A percentile compares a stretch with the other conserved stretches of the same genome.
Evolutionary conservation across 2,329 filamentous ascomycete species (phyloP).

Genomic region (Trichoderma sp.): DNA sequence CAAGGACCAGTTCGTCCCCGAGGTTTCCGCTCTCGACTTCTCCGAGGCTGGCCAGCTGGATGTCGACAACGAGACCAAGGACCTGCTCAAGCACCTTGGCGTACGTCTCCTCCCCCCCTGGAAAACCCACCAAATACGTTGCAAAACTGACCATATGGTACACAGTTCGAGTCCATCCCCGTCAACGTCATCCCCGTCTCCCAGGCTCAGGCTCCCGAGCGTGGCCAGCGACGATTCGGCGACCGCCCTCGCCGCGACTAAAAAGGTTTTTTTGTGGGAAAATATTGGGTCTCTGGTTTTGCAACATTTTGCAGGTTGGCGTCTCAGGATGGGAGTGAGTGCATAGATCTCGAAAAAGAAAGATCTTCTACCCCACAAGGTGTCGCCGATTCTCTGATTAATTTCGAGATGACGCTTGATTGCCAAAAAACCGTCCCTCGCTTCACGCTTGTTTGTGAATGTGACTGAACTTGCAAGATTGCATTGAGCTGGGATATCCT

Average conservation of each 20-base stretch:
- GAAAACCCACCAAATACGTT: background rate
- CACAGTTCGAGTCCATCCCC: constrained; percentile 91
- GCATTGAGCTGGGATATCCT: background rate
- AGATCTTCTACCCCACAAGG: constrained; percentile 65
- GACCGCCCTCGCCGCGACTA: constrained; percentile 52
- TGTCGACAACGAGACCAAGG: constrained; percentile 96
- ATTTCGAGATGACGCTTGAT: constrained; percentile 80
- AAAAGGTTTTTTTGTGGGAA: constrained; percentile 33
- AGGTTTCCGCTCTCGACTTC: constrained; percentile 98
- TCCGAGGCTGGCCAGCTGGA: constrained; percentile 92
- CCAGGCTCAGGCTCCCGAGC: constrained; percentile 83
- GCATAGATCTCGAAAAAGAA: constrained; percentile 53
- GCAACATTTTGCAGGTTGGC: constrained; percentile 47
- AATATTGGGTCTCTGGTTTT: constrained; percentile 43
- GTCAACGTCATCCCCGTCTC: constrained; percentile 91
- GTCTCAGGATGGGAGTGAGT: constrained; percentile 57
- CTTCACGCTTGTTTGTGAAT: constrained; percentile 25
- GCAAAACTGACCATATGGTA: background rate
- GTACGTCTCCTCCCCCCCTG: constrained; percentile 58
- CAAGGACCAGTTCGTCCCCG: constrained; percentile 99
- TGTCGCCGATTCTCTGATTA: constrained; percentile 78
- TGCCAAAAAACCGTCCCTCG: constrained; percentile 58
- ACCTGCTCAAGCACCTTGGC: constrained; percentile 96
- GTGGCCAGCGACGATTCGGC: constrained; percentile 70
- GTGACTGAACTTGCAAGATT: constrained; percentile 24